Percentiles rank a stretch among this genome's conserved stretches.
Evolutionary conservation across 805 yeast genomes (phyloP).

Genomic region (Nakazawaea ambrosiae): DNA sequence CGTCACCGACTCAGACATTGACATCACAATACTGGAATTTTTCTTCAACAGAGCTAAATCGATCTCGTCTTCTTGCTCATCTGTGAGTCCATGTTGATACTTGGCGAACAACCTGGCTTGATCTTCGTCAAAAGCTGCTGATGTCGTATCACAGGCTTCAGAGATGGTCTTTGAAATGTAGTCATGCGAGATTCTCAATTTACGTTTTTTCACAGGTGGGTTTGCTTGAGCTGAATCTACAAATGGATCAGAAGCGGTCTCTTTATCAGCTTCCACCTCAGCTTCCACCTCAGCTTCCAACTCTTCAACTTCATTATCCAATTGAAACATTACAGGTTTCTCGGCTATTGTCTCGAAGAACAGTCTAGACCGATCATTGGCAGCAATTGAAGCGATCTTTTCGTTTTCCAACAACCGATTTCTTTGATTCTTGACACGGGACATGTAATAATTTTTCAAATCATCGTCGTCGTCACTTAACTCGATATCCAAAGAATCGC

Average conservation of each 20-base stretch:
- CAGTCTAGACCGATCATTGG: constrained; percentile 54
- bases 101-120: constrained; percentile 20
- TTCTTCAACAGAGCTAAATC: constrained; percentile 35
- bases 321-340: constrained; percentile 24
- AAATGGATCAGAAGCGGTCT: constrained; percentile 7
- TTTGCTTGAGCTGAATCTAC: neutral
- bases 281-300: constrained; percentile 17
- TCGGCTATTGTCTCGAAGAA: constrained; percentile 61
- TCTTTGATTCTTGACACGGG: constrained; percentile 35
- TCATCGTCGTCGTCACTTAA: constrained; percentile 65
- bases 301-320: constrained; percentile 20
- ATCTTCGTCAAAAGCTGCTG: constrained; percentile 21
- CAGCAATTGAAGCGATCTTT: constrained; percentile 34
- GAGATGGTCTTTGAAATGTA: constrained; percentile 53
- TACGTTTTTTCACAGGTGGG: constrained; percentile 22
- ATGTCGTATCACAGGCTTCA: constrained; percentile 32
- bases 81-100: constrained; percentile 29
- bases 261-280: neutral
- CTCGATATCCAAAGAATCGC: constrained; percentile 40
- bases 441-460: constrained; percentile 28
- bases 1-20: constrained; percentile 12
- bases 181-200: constrained; percentile 38
- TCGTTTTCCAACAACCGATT: constrained; percentile 40
- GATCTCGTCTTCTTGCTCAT: constrained; percentile 30
- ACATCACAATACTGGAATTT: constrained; percentile 19